Conservation (phyloP, 352 stramenopile genomes). For the Phytophthora lateralis region DNA sequence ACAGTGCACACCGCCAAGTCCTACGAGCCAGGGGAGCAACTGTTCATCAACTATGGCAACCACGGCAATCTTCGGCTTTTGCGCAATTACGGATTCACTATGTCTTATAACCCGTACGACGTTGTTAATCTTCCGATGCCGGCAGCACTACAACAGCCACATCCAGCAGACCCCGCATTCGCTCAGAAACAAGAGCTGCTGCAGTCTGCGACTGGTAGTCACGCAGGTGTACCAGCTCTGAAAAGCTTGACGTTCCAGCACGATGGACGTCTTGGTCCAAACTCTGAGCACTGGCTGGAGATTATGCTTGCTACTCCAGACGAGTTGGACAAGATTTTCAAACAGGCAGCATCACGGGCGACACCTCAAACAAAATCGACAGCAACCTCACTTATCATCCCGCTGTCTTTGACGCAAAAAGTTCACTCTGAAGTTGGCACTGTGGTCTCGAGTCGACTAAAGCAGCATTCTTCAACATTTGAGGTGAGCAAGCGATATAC, state of each 20-base stretch:
- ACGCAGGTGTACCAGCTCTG: conserved; percentile 14
- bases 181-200: conserved; percentile 49
- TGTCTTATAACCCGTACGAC: conserved; percentile 49
- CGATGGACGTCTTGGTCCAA: conserved; percentile 38
- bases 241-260: conserved; percentile 44
- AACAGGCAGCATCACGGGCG: conserved; percentile 25
- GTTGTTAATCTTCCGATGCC: conserved; percentile 48
- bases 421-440: conserved; percentile 26
- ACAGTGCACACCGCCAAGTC: conserved; percentile 61
- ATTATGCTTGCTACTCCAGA: conserved; percentile 49
- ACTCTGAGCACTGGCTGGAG: conserved; percentile 60
- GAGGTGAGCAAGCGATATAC: conserved; percentile 32
- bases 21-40: conserved; percentile 66
- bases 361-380: conserved; percentile 6
- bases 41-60: conserved; percentile 85
- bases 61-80: conserved; percentile 71
- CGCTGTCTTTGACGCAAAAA: conserved; percentile 34
- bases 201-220: conserved; percentile 21
- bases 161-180: conserved; percentile 35
- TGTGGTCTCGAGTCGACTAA: conserved; percentile 25
- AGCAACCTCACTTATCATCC: conserved; percentile 30
- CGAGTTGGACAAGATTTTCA: conserved; percentile 52
- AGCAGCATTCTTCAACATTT: conserved; percentile 32
- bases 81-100: conserved; percentile 84
- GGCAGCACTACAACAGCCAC: conserved; percentile 38